phyloP scores from a whole-genome alignment of 768 basidiomycete species.

The Asterophora lycoperdoides region DNA sequence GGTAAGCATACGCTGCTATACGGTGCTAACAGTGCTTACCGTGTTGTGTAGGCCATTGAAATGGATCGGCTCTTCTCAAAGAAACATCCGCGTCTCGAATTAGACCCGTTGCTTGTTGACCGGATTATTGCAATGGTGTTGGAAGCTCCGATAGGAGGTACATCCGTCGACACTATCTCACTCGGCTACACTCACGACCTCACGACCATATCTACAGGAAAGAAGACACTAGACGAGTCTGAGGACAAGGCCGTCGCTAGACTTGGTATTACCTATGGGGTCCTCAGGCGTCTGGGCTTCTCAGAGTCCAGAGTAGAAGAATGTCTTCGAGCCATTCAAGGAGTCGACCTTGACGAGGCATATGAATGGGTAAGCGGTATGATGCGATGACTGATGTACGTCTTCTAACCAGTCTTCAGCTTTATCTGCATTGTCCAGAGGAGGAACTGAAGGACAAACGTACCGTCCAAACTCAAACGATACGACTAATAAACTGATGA shows the following conservation, averaged over 20 bases:
- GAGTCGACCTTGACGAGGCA: slow-evolving; percentile 81
- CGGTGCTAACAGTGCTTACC: background rate
- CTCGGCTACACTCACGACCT: slow-evolving; percentile 11
- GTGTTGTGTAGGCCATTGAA: slow-evolving; percentile 59
- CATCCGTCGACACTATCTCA: background rate
- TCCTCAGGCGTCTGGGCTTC: slow-evolving; percentile 76
- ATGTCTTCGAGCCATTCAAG: slow-evolving; percentile 61
- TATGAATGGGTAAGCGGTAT: slow-evolving; percentile 74
- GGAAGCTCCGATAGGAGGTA: slow-evolving; percentile 32
- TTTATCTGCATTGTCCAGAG: slow-evolving; percentile 59
- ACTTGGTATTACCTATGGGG: slow-evolving; percentile 78
- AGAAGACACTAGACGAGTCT: slow-evolving; percentile 43
- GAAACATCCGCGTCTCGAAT: slow-evolving; percentile 54
- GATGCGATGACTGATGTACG: background rate
- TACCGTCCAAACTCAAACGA: slow-evolving; percentile 15
- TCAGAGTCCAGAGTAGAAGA: slow-evolving; percentile 61
- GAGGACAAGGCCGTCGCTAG: slow-evolving; percentile 70
- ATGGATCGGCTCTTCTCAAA: slow-evolving; percentile 73
- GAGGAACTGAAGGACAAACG: slow-evolving; percentile 49
- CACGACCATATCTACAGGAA: slow-evolving; percentile 22
- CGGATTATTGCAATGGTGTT: slow-evolving; percentile 53
- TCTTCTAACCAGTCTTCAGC: slow-evolving; percentile 34
- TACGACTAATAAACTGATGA: background rate
- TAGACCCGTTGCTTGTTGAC: slow-evolving; percentile 56
- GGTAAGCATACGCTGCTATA: slow-evolving; percentile 18